phyloP scores from a whole-genome alignment of 352 stramenopile species.

The Pythium pyrilobum region DNA sequence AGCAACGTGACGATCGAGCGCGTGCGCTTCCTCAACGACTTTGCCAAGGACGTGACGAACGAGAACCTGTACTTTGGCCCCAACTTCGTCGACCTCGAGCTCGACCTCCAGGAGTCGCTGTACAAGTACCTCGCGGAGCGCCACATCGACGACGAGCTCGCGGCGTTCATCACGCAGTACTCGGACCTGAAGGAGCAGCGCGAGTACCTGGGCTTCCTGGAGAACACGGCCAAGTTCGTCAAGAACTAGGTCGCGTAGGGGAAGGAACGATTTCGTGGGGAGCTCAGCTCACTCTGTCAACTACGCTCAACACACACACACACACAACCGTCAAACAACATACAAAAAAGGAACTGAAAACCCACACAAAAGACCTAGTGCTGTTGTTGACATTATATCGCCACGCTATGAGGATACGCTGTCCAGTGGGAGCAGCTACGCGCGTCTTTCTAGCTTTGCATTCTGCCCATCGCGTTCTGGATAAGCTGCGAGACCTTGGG shows the following conservation, averaged over 20 bases:
- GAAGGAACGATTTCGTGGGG: too few species aligned
- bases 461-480: slow-evolving; percentile 62
- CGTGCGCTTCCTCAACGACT: slow-evolving; percentile 62
- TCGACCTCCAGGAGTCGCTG: slow-evolving; percentile 81
- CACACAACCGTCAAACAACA: too few species aligned
- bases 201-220: slow-evolving; percentile 78
- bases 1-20: slow-evolving; percentile 77
- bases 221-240: slow-evolving; percentile 62
- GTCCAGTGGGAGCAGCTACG: background rate
- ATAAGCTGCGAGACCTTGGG: slow-evolving; percentile 78
- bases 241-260: too few species aligned
- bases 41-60: slow-evolving; percentile 44
- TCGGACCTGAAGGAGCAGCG: slow-evolving; percentile 83
- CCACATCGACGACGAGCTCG: slow-evolving; percentile 78
- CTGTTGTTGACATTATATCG: background rate
- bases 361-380: background rate
- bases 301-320: too few species aligned
- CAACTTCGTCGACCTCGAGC: slow-evolving; percentile 77
- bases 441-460: slow-evolving; percentile 37
- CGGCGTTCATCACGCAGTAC: slow-evolving; percentile 83
- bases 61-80: slow-evolving; percentile 73
- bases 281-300: too few species aligned
- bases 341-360: too few species aligned
- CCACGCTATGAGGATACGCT: too few species aligned
- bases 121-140: slow-evolving; percentile 73